Base-by-base conservation (phyloP, 345 rosid genomes). In the Aegle marmelos region DNA sequence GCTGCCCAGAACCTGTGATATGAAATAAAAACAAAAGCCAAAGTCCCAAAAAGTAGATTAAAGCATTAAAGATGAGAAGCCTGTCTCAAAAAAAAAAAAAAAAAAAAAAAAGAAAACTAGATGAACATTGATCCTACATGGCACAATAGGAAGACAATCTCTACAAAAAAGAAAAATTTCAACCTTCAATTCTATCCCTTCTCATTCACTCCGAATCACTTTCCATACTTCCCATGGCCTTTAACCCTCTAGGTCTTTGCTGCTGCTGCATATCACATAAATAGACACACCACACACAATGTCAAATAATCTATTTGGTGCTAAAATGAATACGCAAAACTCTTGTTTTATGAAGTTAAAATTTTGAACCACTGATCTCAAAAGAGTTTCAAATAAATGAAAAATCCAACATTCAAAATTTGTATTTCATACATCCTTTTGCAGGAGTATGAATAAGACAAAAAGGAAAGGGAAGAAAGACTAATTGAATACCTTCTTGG, bases 221-320 rank as follows among this genome's bases (percentile, higher is more conserved):
- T 82, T 86, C 92, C 88, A 86, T 78, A 48, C 88, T 86, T 31
- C 90, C 91, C 91, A 89, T 89, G 24, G 88, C 93, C 86, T 89
- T 89, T 85, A 89, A 75, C 61, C 93, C 93, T 78, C 91, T 79
- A 14, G 93, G 91, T 75, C 82, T 87, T 89, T 89, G 82, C 85
- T 88, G 82, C 50, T 45, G 50, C 50, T 45, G 50, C 50, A 45
- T 83, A 79, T 70, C 19, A 60, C 33, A 30, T 25, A 2, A 74
- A 22, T n/a, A 68, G 53, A 41, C 70, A 28, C 9, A 50, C 30
- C 61, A 53, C 11, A 30, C 24, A 27, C 21, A 37, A 58, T 36
- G 54, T 37, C 34, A 17, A 11, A 37, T 10, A 63, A 36, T 58
- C 48, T 27, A 22, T 25, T 54, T 5, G 33, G 65, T n/a, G n/a